These are phyloP conservation scores for Pisolithus microcarpus DNA, from an alignment of 768 basidiomycete species.

Conservation along the genomic window DNA sequence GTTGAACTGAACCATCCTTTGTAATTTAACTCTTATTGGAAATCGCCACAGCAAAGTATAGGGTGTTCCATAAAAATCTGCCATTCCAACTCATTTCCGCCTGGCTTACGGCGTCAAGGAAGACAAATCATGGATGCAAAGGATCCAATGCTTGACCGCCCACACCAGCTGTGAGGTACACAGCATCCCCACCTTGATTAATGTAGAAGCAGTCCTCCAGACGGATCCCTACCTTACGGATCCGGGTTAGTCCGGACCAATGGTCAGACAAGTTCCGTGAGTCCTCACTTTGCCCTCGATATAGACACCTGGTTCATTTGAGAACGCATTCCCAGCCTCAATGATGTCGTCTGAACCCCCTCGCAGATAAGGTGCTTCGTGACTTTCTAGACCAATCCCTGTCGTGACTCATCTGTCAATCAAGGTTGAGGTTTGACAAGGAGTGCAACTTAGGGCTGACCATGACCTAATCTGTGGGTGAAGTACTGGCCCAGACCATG, in stretches of 20 bases:
- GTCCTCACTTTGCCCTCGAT: slow-evolving; percentile 54
- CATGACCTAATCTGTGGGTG: slow-evolving; percentile 78
- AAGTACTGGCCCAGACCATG: slow-evolving; percentile 52
- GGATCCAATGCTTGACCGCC: slow-evolving; percentile 48
- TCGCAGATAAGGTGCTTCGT: slow-evolving; percentile 74
- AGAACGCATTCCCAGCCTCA: slow-evolving; percentile 65
- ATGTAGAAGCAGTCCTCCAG: slow-evolving; percentile 82
- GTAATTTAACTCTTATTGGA: not conserved
- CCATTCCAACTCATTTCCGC: slow-evolving; percentile 17
- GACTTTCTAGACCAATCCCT: slow-evolving; percentile 83
- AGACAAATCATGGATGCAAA: slow-evolving; percentile 24
- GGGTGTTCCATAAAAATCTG: not conserved
- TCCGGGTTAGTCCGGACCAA: slow-evolving; percentile 4
- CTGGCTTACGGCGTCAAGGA: slow-evolving; percentile 10
- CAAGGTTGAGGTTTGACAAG: slow-evolving; percentile 6
- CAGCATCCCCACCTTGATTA: slow-evolving; percentile 41
- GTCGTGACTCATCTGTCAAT: slow-evolving; percentile 4
- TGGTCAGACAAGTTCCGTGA: not conserved
- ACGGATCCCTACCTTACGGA: slow-evolving; percentile 60
- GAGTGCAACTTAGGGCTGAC: slow-evolving; percentile 30
- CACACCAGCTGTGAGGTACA: slow-evolving; percentile 56
- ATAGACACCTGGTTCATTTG: slow-evolving; percentile 75
- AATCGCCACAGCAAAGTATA: not conserved
- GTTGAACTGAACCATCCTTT: not conserved
- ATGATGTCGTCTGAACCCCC: slow-evolving; percentile 59